Conservation (phyloP, 495 filamentous ascomycete genomes). For the Xylaria bambusicola region DNA sequence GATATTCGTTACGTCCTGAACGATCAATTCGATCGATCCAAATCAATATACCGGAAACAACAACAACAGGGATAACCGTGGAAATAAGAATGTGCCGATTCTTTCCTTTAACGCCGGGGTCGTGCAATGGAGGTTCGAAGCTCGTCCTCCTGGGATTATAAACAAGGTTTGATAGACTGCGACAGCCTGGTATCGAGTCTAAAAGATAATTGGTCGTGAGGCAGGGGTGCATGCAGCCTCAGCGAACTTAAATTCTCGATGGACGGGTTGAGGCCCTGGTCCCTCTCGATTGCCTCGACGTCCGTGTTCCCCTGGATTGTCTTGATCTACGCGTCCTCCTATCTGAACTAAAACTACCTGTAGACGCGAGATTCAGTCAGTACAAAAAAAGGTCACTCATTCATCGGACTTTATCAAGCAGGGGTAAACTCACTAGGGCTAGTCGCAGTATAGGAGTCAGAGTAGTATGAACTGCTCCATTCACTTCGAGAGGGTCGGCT, state of each 20-base stretch:
- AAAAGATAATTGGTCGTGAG: background rate
- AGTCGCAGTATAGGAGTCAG: conserved; percentile 46
- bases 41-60: conserved; percentile 6
- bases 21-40: background rate
- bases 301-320: conserved; percentile 30
- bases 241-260: conserved; percentile 17
- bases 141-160: conserved; percentile 11
- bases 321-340: conserved; percentile 40
- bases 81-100: background rate
- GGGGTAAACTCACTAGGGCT: conserved; percentile 51
- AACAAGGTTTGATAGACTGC: conserved; percentile 19
- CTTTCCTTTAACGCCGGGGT: conserved; percentile 13
- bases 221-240: background rate
- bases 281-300: conserved; percentile 25
- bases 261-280: conserved; percentile 25
- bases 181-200: background rate
- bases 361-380: conserved; percentile 34
- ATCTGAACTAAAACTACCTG: conserved; percentile 50
- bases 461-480: conserved; percentile 49
- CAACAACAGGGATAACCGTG: background rate
- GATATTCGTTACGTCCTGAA: too few relatives aligned
- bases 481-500: conserved; percentile 49
- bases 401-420: conserved; percentile 26
- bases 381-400: conserved; percentile 16
- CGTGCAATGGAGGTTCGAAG: conserved; percentile 15